These are phyloP conservation scores for Thalassiosira hispida DNA, from an alignment of 352 stramenopile species.

Conservation along the genomic window DNA sequence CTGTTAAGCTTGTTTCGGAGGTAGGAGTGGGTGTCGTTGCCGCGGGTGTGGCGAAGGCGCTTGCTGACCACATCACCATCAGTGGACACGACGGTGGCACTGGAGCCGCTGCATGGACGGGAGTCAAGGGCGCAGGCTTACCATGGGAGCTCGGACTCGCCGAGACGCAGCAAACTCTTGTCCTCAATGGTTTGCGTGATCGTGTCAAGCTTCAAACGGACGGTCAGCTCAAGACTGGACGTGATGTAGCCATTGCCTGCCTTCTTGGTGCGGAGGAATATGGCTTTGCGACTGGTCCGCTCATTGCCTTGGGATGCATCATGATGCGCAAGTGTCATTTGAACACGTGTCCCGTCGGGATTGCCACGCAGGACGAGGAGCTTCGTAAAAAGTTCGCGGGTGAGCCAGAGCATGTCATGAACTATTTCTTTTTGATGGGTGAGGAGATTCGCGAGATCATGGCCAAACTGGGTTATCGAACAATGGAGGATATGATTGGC, in stretches of 20 bases:
- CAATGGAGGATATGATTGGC: conserved; percentile 93
- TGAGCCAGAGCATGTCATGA: conserved; percentile 95
- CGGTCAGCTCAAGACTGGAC: conserved; percentile 92
- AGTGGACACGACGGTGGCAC: conserved; percentile 95
- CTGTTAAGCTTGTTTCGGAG: conserved; percentile 95
- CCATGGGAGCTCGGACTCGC: conserved; percentile 96
- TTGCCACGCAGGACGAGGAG: conserved; percentile 96
- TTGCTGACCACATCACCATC: conserved; percentile 95
- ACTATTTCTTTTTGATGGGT: conserved; percentile 96
- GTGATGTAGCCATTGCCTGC: conserved; percentile 93
- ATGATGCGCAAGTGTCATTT: conserved; percentile 98
- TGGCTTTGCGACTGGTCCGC: conserved; percentile 92
- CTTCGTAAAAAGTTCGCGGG: conserved; percentile 95
- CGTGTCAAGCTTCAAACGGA: conserved; percentile 95
- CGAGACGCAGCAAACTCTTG: conserved; percentile 95
- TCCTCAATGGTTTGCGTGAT: conserved; percentile 93
- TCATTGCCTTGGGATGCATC: conserved; percentile 96
- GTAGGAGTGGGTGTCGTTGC: conserved; percentile 95
- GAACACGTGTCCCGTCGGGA: conserved; percentile 97
- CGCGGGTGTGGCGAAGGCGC: conserved; percentile 88
- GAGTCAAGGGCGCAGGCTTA: conserved; percentile 92
- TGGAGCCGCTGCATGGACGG: conserved; percentile 93
- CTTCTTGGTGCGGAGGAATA: conserved; percentile 96
- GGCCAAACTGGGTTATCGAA: conserved; percentile 90
- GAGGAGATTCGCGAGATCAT: conserved; percentile 93